These are phyloP conservation scores for Malus sylvestris DNA, from an alignment of 306 rosid species.

Conservation along the genomic window DNA sequence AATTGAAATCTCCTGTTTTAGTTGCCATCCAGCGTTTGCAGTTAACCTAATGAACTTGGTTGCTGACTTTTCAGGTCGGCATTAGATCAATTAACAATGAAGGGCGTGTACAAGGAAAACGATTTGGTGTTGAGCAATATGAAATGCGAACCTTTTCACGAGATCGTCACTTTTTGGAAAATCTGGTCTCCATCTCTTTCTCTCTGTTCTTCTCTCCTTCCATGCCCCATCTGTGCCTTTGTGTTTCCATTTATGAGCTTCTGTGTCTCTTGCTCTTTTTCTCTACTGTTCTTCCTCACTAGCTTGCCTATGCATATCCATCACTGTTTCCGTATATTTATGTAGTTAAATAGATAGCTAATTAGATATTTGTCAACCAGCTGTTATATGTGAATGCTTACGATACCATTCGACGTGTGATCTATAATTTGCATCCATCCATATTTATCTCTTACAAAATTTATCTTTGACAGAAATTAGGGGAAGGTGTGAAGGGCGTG, in stretches of 20 bases:
- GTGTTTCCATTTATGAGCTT: neutral
- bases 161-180: conserved; percentile 68
- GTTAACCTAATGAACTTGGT: conserved; percentile 3
- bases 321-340: neutral
- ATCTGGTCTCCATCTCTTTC: conserved; percentile 50
- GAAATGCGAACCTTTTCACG: conserved; percentile 88
- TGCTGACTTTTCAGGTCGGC: conserved; percentile 63
- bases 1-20: neutral
- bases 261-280: neutral
- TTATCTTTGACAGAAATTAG: conserved; percentile 61
- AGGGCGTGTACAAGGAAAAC: conserved; percentile 89
- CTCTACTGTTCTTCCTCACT: neutral
- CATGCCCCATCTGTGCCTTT: neutral
- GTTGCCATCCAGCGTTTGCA: neutral
- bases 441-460: neutral
- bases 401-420: neutral
- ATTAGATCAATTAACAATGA: conserved; percentile 71
- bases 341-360: neutral
- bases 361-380: neutral
- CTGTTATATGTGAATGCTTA: neutral
- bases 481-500: conserved; percentile 92
- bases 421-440: neutral
- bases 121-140: conserved; percentile 83
- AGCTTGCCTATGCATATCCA: neutral
- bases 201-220: neutral